phyloP scores from a whole-genome alignment of 345 rosid genomes.

The Mercurialis annua region DNA sequence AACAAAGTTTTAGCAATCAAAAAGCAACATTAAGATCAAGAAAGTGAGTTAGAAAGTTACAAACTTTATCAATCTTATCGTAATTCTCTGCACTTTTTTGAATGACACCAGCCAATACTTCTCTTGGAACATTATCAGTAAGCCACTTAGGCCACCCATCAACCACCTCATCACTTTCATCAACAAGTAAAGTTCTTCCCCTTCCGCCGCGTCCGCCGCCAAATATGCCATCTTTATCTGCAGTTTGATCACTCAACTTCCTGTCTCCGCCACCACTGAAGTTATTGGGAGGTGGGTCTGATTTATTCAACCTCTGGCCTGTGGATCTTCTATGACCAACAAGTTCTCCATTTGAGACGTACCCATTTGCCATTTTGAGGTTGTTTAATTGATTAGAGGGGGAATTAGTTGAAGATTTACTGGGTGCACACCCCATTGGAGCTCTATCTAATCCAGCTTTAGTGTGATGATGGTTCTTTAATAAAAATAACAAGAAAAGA shows the following conservation, averaged over 20 bases:
- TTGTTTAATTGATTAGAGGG: conserved; percentile 36
- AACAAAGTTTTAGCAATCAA: neutral
- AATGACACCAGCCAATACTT: conserved; percentile 48
- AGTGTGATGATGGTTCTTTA: neutral
- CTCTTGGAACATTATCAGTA: conserved; percentile 44
- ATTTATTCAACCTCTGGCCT: conserved; percentile 36
- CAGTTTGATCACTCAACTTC: conserved; percentile 14
- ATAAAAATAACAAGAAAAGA: neutral
- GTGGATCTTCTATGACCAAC: conserved; percentile 37
- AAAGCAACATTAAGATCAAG: neutral
- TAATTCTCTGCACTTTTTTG: conserved; percentile 60
- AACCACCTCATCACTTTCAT: conserved; percentile 25
- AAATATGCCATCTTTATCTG: conserved; percentile 2
- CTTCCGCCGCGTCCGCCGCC: conserved; percentile 7
- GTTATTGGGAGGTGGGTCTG: conserved; percentile 9
- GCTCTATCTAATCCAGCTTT: conserved; percentile 10
- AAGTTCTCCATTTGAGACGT: conserved; percentile 15
- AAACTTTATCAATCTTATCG: conserved; percentile 60
- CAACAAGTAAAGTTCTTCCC: conserved; percentile 5
- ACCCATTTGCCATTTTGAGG: conserved; percentile 49
- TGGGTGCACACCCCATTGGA: conserved; percentile 53
- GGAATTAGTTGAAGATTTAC: conserved; percentile 36
- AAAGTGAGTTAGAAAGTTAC: neutral
- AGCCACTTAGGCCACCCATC: conserved; percentile 77
- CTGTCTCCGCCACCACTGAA: conserved; percentile 20